Evolutionary conservation across 208 protist species (phyloP).

Genomic region (Naegleria gruberi): DNA sequence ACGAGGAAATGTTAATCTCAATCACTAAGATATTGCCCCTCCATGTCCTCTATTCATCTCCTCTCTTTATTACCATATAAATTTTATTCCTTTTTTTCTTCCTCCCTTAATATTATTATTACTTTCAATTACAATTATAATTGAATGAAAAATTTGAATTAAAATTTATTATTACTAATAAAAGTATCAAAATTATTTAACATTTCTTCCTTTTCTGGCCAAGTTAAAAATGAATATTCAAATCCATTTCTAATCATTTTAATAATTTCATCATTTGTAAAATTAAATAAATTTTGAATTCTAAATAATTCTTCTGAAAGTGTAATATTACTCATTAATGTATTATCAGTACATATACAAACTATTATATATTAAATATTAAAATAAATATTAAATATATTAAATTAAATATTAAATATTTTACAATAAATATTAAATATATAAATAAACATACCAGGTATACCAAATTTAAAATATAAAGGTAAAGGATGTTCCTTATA

Average conservation of each 20-base stretch:
- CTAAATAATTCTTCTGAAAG: neutral
- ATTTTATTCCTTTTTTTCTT: no score
- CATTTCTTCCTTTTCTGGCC: neutral
- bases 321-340: constrained; percentile 11
- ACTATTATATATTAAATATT: neutral
- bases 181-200: neutral
- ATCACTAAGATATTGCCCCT: no score
- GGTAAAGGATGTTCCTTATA: neutral
- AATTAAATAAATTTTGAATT: neutral
- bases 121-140: no score
- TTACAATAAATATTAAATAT: no score
- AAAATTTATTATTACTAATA: neutral
- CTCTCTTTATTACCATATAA: no score
- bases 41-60: no score
- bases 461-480: neutral
- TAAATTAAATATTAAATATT: no score
- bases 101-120: no score
- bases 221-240: neutral
- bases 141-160: no score
- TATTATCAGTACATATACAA: neutral
- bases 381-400: no score
- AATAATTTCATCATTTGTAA: neutral
- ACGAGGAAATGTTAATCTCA: no score
- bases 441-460: no score
- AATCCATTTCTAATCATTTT: neutral